These are phyloP conservation scores for Hemileccinum impolitum DNA, from an alignment of 768 basidiomycete genomes.

Conservation along the genomic window DNA sequence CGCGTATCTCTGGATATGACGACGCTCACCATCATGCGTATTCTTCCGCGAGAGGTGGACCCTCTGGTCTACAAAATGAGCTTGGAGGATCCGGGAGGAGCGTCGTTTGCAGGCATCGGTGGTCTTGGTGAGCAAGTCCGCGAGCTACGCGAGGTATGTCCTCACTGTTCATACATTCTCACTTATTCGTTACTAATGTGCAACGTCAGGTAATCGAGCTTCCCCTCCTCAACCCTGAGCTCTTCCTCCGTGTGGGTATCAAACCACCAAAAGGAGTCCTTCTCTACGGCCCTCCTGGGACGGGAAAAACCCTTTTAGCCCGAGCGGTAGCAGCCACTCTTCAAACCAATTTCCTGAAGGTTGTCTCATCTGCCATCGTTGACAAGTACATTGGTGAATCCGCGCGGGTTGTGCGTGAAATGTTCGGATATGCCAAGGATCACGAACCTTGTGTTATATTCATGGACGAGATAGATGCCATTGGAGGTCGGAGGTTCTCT, in stretches of 20 bases:
- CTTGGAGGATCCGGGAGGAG: constrained; percentile 93
- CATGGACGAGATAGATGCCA: constrained; percentile 98
- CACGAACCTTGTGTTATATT: constrained; percentile 99
- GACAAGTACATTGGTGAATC: constrained; percentile 99
- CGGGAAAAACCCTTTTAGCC: constrained; percentile 93
- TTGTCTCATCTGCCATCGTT: constrained; percentile 96
- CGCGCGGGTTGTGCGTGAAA: constrained; percentile 92
- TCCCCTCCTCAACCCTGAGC: constrained; percentile 88
- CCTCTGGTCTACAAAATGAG: constrained; percentile 99
- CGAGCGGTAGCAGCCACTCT: constrained; percentile 94
- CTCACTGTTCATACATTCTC: neutral
- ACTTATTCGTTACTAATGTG: neutral
- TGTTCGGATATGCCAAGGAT: constrained; percentile 97
- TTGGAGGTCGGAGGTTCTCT: constrained; percentile 86
- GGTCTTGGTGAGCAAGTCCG: constrained; percentile 95
- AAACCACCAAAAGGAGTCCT: constrained; percentile 95
- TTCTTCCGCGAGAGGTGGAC: constrained; percentile 95
- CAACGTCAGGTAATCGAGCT: constrained; percentile 83
- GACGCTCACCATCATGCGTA: constrained; percentile 97
- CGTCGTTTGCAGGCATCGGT: constrained; percentile 95
- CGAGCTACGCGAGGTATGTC: constrained; percentile 84
- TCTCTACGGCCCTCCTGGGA: constrained; percentile 94
- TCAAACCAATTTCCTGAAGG: constrained; percentile 96
- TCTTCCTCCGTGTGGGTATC: constrained; percentile 95
- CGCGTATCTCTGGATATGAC: constrained; percentile 99